phyloP scores from a whole-genome alignment of 192 early-diverging fungal genomes.

The Glomus cerebriforme region DNA sequence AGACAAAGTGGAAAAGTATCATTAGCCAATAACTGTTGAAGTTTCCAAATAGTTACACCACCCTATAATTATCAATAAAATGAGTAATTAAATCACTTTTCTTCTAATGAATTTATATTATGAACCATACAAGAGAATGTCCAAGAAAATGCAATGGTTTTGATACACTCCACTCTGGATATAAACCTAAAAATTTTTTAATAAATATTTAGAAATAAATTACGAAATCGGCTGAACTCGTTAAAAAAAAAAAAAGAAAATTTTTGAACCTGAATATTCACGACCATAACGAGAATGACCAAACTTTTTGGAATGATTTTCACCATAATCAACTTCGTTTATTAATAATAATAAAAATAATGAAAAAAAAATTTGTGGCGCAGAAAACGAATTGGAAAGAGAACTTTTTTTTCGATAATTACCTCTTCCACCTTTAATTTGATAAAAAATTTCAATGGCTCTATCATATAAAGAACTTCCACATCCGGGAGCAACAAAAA shows the following conservation, averaged over 20 bases:
- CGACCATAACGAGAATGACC: slow-evolving; percentile 26
- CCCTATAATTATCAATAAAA: neutral
- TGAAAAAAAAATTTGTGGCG: neutral
- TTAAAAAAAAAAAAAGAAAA: neutral
- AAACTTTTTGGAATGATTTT: slow-evolving; percentile 12
- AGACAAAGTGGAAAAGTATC: neutral
- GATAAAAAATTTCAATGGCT: slow-evolving; percentile 30
- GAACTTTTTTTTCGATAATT: too few species aligned
- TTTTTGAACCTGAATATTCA: slow-evolving; percentile 7
- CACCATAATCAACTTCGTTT: slow-evolving; percentile 20
- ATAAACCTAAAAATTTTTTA: slow-evolving; percentile 12
- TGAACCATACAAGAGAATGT: slow-evolving; percentile 18
- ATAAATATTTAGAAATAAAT: too few species aligned
- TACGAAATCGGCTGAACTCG: too few species aligned
- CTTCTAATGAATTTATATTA: neutral
- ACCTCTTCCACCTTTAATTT: slow-evolving; percentile 32
- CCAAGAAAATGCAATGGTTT: slow-evolving; percentile 31
- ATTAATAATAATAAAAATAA: neutral
- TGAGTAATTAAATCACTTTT: neutral
- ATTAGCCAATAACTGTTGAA: slow-evolving; percentile 19
- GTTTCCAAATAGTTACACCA: slow-evolving; percentile 23
- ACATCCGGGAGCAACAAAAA: slow-evolving; percentile 22
- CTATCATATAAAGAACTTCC: slow-evolving; percentile 25
- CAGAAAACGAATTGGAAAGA: too few species aligned
- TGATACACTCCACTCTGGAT: slow-evolving; percentile 20